Conservation (phyloP, 495 filamentous ascomycete genomes). For the Xylaria sp. region DNA sequence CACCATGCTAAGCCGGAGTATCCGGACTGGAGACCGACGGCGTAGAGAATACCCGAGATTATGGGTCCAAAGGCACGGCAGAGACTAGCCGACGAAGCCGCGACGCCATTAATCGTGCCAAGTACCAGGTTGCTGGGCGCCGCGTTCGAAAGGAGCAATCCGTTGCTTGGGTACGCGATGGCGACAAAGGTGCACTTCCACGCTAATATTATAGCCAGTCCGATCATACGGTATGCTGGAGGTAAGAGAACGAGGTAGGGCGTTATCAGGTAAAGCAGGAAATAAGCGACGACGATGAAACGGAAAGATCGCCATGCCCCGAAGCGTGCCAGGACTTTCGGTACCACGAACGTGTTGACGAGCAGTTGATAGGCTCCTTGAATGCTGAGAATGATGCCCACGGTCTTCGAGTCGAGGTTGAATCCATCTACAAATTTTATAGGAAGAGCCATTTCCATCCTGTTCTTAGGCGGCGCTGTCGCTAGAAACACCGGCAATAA, state of each 20-base stretch:
- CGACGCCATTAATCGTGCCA: conserved; percentile 91
- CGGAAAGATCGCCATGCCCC: conserved; percentile 82
- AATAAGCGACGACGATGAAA: conserved; percentile 79
- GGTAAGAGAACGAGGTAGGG: conserved; percentile 91
- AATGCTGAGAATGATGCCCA: conserved; percentile 84
- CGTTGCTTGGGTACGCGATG: conserved; percentile 84
- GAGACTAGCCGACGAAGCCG: conserved; percentile 87
- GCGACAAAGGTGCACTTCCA: conserved; percentile 89
- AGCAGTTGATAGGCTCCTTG: conserved; percentile 92
- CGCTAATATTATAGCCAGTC: conserved; percentile 75
- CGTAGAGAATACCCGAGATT: conserved; percentile 83
- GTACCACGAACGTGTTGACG: conserved; percentile 82
- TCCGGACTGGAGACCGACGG: conserved; percentile 76
- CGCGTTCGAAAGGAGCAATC: conserved; percentile 84
- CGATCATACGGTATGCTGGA: conserved; percentile 68
- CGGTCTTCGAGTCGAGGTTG: conserved; percentile 76
- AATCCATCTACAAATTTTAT: conserved; percentile 92
- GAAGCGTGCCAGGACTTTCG: conserved; percentile 71
- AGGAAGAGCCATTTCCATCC: conserved; percentile 60
- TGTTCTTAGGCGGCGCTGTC: conserved; percentile 62
- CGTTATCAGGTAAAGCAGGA: conserved; percentile 83
- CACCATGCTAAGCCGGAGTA: conserved; percentile 93
- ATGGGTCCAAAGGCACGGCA: conserved; percentile 87
- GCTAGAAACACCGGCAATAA: conserved; percentile 91
- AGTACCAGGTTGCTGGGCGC: conserved; percentile 80